Percentiles rank a stretch among this genome's conserved stretches.
Conservation (phyloP, 805 yeast species). For the Metschnikowia orientalis region DNA sequence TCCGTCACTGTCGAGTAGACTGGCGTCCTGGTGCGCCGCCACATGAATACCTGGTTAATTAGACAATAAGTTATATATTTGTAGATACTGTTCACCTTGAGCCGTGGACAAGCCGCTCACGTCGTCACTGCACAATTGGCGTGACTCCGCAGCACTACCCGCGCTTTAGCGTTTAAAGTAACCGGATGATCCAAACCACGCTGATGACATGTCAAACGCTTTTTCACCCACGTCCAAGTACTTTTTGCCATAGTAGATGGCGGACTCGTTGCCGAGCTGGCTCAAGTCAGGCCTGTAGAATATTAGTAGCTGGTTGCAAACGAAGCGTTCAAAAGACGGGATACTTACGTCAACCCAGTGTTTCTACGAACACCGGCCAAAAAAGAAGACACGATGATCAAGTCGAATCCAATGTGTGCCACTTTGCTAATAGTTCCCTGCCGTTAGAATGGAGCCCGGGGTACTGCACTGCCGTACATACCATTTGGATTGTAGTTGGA, state of each 20-base stretch:
- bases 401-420: slow-evolving; percentile 55
- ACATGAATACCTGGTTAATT: slow-evolving; percentile 2
- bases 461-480: too few relatives aligned
- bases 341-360: slow-evolving; percentile 51
- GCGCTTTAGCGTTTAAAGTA: slow-evolving; percentile 56
- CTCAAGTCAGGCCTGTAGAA: slow-evolving; percentile 46
- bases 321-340: neutral
- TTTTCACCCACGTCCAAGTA: slow-evolving; percentile 86
- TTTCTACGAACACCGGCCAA: slow-evolving; percentile 54
- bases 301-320: slow-evolving; percentile 6
- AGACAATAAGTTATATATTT: slow-evolving; percentile 5
- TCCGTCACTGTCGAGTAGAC: slow-evolving; percentile 90
- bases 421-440: slow-evolving; percentile 34
- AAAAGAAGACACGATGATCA: slow-evolving; percentile 55
- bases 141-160: neutral
- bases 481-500: too few relatives aligned
- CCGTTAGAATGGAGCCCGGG: slow-evolving; percentile 9
- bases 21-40: neutral
- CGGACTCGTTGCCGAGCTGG: slow-evolving; percentile 37
- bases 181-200: slow-evolving; percentile 63
- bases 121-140: neutral
- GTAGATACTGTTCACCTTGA: too few relatives aligned
- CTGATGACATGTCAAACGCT: slow-evolving; percentile 66
- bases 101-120: neutral
- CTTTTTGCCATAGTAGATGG: slow-evolving; percentile 50